phyloP scores from a whole-genome alignment of 2,329 filamentous ascomycete species.

The Diatrype stigma region DNA sequence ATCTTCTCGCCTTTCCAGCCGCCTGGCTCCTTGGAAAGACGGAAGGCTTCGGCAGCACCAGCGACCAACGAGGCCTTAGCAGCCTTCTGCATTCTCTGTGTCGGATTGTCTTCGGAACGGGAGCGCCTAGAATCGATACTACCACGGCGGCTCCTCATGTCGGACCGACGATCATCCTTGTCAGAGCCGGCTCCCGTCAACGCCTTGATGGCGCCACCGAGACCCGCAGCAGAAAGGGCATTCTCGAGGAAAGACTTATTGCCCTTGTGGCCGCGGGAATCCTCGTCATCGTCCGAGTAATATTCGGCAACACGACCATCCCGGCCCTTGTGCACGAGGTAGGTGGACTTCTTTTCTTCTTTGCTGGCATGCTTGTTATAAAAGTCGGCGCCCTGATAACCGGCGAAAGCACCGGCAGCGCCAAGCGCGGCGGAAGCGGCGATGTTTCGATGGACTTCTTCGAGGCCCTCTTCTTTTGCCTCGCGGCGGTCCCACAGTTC shows the following conservation, averaged over 20 bases:
- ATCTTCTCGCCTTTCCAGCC: conserved; percentile 89
- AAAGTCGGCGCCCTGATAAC: conserved; percentile 58
- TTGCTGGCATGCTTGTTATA: conserved; percentile 57
- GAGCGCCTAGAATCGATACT: conserved; percentile 33
- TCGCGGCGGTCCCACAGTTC: conserved; percentile 62
- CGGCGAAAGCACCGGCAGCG: conserved; percentile 60
- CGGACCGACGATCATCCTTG: conserved; percentile 36
- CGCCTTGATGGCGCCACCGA: conserved; percentile 58
- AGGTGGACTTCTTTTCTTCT: conserved; percentile 51
- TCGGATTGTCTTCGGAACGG: conserved; percentile 37
- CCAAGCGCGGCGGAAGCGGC: conserved; percentile 58
- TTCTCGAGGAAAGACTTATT: conserved; percentile 62
- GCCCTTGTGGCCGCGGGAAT: conserved; percentile 53
- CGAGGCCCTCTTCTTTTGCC: conserved; percentile 42
- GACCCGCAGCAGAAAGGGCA: conserved; percentile 57
- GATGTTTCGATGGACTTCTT: conserved; percentile 53
- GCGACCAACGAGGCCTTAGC: conserved; percentile 88
- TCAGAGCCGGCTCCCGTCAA: conserved; percentile 47
- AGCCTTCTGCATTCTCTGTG: conserved; percentile 72
- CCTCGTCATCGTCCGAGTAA: conserved; percentile 55
- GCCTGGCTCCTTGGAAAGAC: conserved; percentile 81
- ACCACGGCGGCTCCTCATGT: conserved; percentile 27
- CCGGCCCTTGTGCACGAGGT: conserved; percentile 49
- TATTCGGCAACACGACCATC: conserved; percentile 50
- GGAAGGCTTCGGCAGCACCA: conserved; percentile 88